Evolutionary conservation across 805 yeast genomes (phyloP).

Genomic region (Starmerella bacillaris): DNA sequence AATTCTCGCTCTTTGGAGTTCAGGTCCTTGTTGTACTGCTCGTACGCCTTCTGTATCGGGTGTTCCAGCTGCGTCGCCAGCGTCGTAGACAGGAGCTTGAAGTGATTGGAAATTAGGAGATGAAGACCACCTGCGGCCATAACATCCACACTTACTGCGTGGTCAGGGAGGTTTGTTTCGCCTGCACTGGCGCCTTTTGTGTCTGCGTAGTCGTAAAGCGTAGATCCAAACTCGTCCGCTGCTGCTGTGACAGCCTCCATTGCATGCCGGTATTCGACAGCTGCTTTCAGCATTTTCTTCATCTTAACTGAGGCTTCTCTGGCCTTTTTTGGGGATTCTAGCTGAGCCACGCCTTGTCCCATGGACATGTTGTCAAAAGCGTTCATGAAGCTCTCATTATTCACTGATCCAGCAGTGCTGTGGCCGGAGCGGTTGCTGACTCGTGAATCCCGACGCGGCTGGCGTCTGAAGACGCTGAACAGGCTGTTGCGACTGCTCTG

Average conservation of each 20-base stretch:
- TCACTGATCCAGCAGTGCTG: slow-evolving; percentile 1
- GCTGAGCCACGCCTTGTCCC: slow-evolving; percentile 2
- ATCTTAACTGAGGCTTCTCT: slow-evolving; percentile 14
- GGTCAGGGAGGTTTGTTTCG: slow-evolving; percentile 9
- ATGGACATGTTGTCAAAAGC: slow-evolving; percentile 14
- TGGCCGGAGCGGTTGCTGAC: slow-evolving; percentile 3
- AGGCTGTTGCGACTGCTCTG: slow-evolving; percentile 12
- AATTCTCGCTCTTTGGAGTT: slow-evolving; percentile 35
- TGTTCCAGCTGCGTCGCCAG: slow-evolving; percentile 37
- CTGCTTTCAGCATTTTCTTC: slow-evolving; percentile 30
- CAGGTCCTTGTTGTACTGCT: slow-evolving; percentile 29
- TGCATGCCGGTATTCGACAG: slow-evolving; percentile 31
- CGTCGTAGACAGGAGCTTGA: slow-evolving; percentile 45
- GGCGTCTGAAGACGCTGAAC: slow-evolving; percentile 14
- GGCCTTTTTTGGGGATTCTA: slow-evolving; percentile 12
- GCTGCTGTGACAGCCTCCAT: slow-evolving; percentile 34
- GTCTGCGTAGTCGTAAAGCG: slow-evolving; percentile 46
- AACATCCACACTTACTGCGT: slow-evolving; percentile 38
- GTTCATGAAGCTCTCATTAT: slow-evolving; percentile 10
- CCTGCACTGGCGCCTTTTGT: slow-evolving; percentile 31
- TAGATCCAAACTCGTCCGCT: slow-evolving; percentile 52
- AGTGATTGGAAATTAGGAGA: slow-evolving; percentile 58
- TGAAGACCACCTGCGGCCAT: slow-evolving; percentile 62
- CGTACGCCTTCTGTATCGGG: slow-evolving; percentile 33
- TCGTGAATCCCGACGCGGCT: slow-evolving; percentile 15